Base-by-base conservation (phyloP, 2,329 filamentous ascomycete species). In the Magnaporthiopsis poae region DNA sequence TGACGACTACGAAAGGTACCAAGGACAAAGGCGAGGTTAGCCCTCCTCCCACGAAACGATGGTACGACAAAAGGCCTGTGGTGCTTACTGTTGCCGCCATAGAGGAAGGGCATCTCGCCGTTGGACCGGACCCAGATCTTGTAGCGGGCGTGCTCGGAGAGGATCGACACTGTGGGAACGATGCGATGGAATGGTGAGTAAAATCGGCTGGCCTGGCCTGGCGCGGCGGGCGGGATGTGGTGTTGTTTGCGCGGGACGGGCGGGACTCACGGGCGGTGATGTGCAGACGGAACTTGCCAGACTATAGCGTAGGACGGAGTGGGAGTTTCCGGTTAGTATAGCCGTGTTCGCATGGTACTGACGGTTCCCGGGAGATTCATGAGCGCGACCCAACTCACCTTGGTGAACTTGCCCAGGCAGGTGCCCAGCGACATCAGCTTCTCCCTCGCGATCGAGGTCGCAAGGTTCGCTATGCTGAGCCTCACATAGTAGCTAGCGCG, bases 111-210 rank as follows among this genome's bases (percentile, higher is more conserved):
- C 92, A 97, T 96, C 74, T 96, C 93, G 71, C 95, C 95, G 79
- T 98, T 98, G 68, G 88, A 86, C 79, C 96, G 96, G 71, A 99
- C 89, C 92, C 93, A 98, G 72, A 98, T 88, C 86, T 98, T 98
- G 80, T 96, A 96, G 68, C 95, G 84, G 61, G 94, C 94, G 77
- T 97, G 92, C 70, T 91, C 89, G 67, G 93, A 90, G 71, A 99
- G 89, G 69, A 97, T 86, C 69, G 92, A 90, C 67, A 99, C 83
- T 62, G 2, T 27, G 33, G 11, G 25, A 36, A 2, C 9, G 8
- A 11, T 12, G 71, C 13, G 33, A 62, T 21, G 46, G 13, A n/a
- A 31, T 64, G 25, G 65, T 62, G 12, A 65, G 62, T 1, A 29
- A 29, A 56, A 27, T 7, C 15, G 27, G 52, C 25, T 36, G 9